phyloP scores from a whole-genome alignment of 768 basidiomycete genomes.

The Russula abietina region DNA sequence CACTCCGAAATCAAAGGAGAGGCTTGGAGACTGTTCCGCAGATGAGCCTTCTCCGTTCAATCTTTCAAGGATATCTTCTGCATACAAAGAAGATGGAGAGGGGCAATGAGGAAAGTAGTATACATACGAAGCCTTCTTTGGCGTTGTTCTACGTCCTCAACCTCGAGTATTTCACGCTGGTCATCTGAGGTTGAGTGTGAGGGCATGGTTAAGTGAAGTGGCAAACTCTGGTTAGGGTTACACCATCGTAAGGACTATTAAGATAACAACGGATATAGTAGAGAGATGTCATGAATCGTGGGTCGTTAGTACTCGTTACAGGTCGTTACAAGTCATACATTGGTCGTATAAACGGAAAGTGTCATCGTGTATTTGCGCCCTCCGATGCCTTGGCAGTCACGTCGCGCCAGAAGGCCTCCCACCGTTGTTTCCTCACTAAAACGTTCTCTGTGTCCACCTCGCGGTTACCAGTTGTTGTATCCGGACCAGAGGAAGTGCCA shows the following conservation, averaged over 20 bases:
- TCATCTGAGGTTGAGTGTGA: not conserved
- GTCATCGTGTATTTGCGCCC: slow-evolving; percentile 2
- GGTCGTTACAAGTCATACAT: slow-evolving; percentile 17
- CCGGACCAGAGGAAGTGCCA: not conserved
- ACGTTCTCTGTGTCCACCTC: not conserved
- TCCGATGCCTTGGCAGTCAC: slow-evolving; percentile 18
- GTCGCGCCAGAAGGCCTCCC: slow-evolving; percentile 22
- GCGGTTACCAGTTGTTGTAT: not conserved
- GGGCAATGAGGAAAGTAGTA: not conserved
- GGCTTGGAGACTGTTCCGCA: not conserved
- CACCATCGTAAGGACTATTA: not conserved
- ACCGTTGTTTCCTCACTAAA: slow-evolving; percentile 12
- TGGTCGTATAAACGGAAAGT: not conserved
- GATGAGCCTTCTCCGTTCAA: slow-evolving; percentile 16
- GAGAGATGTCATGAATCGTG: slow-evolving; percentile 5
- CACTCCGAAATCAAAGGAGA: slow-evolving; percentile 27
- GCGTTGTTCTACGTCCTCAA: slow-evolving; percentile 19
- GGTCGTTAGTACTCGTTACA: slow-evolving; percentile 12
- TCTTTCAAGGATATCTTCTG: slow-evolving; percentile 24
- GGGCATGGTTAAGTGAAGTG: not conserved
- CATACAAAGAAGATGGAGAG: not conserved
- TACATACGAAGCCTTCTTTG: slow-evolving; percentile 25
- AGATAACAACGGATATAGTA: slow-evolving; percentile 15
- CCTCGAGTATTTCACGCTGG: slow-evolving; percentile 10
- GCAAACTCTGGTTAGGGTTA: too few relatives aligned